Base-by-base conservation (phyloP, 768 basidiomycete genomes). In the Tricholoma matsutake region DNA sequence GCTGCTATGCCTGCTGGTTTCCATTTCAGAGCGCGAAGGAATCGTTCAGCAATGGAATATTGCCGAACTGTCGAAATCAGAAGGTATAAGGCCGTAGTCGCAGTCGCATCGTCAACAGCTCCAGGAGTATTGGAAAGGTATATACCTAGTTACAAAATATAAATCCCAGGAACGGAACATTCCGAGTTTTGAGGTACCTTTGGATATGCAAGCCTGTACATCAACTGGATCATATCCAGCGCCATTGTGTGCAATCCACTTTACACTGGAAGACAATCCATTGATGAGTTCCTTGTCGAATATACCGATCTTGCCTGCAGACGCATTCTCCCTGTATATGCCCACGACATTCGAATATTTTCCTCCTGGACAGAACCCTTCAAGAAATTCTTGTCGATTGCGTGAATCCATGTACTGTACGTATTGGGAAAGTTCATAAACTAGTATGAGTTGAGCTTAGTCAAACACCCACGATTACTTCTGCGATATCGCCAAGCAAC, bases 211-310 rank as follows among this genome's bases (percentile, higher is more conserved):
- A 4, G 88, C 88, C 6, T 75, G 72, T 14, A 94, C 85, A 68
- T 95, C 89, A 64, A 96, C 88, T 62, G 88, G 86, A 71, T 97
- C 94, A 71, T 97, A 97, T 0, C 95, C 94, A 0, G 95, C 94
- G 10, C 94, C 95, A 60, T 95, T 95, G 72, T 94, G 94, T 1
- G 88, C 91, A 69, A 96, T 92, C 88, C 90, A 94, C 68, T 87
- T 87, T 63, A 96, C 81, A 18, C 78, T 80, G 1, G 79, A 62
- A 1, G 92, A 87, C 9, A 97, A 78, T 0, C 81, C 84, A 54
- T 79, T 73, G 64, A 97, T 80, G 64, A 96, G 79, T 63, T 89
- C 89, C 71, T 85, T 83, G 72, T 97, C 92, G 68, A 94, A 94
- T 14, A 84, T 75, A 18, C 92, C 94, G 65, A 94, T 86, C 41